Base-by-base conservation (phyloP, 2,329 filamentous ascomycete species). In the Penicillium sp. region DNA sequence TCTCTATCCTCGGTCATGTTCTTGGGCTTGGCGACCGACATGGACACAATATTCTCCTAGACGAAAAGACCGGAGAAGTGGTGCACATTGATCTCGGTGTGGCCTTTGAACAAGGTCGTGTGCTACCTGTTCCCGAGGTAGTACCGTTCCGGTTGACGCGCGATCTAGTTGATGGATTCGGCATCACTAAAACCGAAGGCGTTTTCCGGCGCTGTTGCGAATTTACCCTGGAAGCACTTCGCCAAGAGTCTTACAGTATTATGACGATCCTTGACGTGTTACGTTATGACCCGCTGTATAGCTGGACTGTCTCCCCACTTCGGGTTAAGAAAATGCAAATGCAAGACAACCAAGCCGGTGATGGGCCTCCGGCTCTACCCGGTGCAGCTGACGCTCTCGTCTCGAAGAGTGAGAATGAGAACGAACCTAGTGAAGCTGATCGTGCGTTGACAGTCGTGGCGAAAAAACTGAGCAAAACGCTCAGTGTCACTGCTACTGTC, bases 251-350 rank as follows among this genome's bases (percentile, higher is more conserved):
- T 13, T 95, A 96, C 72, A 92, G 89, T 44, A 99, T 99, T 77
- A 97, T 97, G 92, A 97, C 94, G 0, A 92, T 99, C 52, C 85
- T 99, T 21, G 95, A 99, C 70, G 95, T 99, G 23, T 79, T 99
- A 58, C 89, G 95, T n/a, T 97, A 97, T 75, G 94, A 99, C 80
- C 95, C 94, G 1, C 78, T 99, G 60, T 96, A 97, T 74, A 94
- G 87, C 59, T 99, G 94, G 94, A 93, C 91, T 36, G 87, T 97
- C 55, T 94, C 90, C 11, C 85, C 86, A 0, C 73, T 87, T 16
- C 82, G 86, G 48, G 82, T 86, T 55, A 86, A 84, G 71, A 81
- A 82, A 53, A 87, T 89, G 82, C 86, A 88, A 67, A 87, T 89
- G 82, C 86, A 88, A 68, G 84, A 87, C 39, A 73, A 75, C 16